Evolutionary conservation across 495 filamentous ascomycete species (phyloP).

Genomic region (Lasiosphaeria ovina): DNA sequence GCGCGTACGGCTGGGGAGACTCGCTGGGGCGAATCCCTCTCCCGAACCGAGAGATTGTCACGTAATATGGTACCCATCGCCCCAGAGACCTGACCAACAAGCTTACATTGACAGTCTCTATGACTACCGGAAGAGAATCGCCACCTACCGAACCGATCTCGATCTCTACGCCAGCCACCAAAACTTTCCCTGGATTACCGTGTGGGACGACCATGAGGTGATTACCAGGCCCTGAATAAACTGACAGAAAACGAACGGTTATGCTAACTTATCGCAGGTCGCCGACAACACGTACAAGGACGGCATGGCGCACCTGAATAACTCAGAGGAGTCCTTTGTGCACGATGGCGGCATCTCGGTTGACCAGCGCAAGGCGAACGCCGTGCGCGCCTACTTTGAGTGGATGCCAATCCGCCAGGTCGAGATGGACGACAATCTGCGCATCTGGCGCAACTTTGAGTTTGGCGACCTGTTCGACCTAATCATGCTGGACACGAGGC

Average conservation of each 20-base stretch:
- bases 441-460: conserved; percentile 65
- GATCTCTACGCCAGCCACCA: conserved; percentile 59
- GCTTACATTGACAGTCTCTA: conserved; percentile 39
- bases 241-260: neutral
- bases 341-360: conserved; percentile 58
- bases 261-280: conserved; percentile 36
- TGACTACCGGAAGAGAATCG: conserved; percentile 61
- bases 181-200: conserved; percentile 64
- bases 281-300: conserved; percentile 62
- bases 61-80: conserved; percentile 30
- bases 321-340: conserved; percentile 61
- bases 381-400: conserved; percentile 69
- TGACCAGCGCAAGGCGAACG: conserved; percentile 62
- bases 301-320: conserved; percentile 53
- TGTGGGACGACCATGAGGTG: conserved; percentile 65
- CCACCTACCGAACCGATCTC: conserved; percentile 60
- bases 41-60: conserved; percentile 51
- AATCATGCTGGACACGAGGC: conserved; percentile 66
- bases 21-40: conserved; percentile 50
- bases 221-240: neutral
- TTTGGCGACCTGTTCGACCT: conserved; percentile 65
- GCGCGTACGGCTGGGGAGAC: conserved; percentile 57
- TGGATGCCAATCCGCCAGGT: conserved; percentile 65
- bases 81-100: conserved; percentile 34
- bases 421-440: conserved; percentile 67